Evolutionary conservation across 1,284 basidiomycete species (phyloP), one percentile per base, ranked within the genome.

Genomic region (Naganishia albida): DNA sequence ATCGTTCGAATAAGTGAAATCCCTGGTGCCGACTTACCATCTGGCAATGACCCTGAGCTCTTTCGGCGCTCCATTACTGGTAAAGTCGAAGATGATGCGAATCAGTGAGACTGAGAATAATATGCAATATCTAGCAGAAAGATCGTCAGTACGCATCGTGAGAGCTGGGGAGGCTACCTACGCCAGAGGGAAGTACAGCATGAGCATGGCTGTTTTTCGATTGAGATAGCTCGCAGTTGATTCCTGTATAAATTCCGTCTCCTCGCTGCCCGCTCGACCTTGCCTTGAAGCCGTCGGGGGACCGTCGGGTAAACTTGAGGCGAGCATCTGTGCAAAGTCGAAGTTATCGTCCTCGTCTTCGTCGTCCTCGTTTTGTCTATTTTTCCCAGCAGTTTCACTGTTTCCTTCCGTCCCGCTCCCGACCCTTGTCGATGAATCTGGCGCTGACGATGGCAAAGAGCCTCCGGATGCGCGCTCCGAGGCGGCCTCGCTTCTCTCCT

Each of bases 181-280:
- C 77, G 74, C 78, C 1, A 80, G 70, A 3, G 77, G 78, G 65
- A 78, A 79, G 70, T 77, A 77, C 64, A 79, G 68, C 77, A 78
- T 80, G 57, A 79, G 72, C 26, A 80, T 67, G 10, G 75, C 73
- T 20, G 78, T 78, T 68, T 80, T 80, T 49, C 79, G 68, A 68
- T 80, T 80, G 65, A 80, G 71, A 68, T 80, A 80, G 38, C 70
- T 70, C 8, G 77, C 72, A 73, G 77, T 80, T 13, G 72, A 75
- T 66, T 80, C 79, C 13, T 73, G 73, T 20, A 77, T 73, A 18
- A 76, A 72, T 62, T 77, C 77, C 34, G 71, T 69, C 20, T 72
- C 72, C 23, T 66, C 67, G 15, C 64, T 66, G 13, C 63, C 65
- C 12, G 70, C 56, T 10, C 65, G 69, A 53, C 73, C 73, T 18